These are phyloP conservation scores for Acanthamoeba lenticulata DNA, from an alignment of 208 protist species.

Conservation along the genomic window DNA sequence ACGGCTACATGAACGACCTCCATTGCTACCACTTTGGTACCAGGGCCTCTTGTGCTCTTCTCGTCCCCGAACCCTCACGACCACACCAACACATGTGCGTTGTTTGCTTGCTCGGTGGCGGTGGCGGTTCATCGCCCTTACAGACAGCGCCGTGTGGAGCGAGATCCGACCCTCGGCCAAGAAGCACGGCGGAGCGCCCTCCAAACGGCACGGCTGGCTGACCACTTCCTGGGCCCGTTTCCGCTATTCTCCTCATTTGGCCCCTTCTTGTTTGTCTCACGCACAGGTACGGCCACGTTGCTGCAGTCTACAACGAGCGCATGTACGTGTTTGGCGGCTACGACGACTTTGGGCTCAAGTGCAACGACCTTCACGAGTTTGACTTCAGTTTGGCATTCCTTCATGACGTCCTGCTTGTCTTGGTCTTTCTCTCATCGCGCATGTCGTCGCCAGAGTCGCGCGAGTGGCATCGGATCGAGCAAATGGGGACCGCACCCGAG, in stretches of 20 bases:
- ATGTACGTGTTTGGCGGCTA: slow-evolving; percentile 68
- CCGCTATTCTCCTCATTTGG: background rate
- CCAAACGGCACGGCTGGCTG: background rate
- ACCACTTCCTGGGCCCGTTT: background rate
- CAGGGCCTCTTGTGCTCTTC: background rate
- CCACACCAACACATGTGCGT: background rate
- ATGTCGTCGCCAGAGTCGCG: background rate
- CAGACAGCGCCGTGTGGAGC: background rate
- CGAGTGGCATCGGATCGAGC: slow-evolving; percentile 42
- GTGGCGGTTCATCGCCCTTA: background rate
- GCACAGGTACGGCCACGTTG: slow-evolving; percentile 22
- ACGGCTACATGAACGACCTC: slow-evolving; percentile 58
- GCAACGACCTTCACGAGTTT: slow-evolving; percentile 65
- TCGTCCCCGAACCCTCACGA: background rate
- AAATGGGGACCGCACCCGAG: slow-evolving; percentile 34
- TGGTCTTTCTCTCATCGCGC: background rate
- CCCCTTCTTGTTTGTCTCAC: background rate
- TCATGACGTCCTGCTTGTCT: background rate
- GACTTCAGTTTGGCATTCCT: slow-evolving; percentile 43
- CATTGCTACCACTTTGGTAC: slow-evolving; percentile 61
- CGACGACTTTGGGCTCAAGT: slow-evolving; percentile 68
- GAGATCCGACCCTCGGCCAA: background rate
- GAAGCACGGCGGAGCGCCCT: background rate
- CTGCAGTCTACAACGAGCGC: slow-evolving; percentile 49
- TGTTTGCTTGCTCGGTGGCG: background rate